Evolutionary conservation across 2,329 filamentous ascomycete species (phyloP), one percentile per base, ranked within the genome.

Genomic region (Stagonosporopsis cucurbitacearum): DNA sequence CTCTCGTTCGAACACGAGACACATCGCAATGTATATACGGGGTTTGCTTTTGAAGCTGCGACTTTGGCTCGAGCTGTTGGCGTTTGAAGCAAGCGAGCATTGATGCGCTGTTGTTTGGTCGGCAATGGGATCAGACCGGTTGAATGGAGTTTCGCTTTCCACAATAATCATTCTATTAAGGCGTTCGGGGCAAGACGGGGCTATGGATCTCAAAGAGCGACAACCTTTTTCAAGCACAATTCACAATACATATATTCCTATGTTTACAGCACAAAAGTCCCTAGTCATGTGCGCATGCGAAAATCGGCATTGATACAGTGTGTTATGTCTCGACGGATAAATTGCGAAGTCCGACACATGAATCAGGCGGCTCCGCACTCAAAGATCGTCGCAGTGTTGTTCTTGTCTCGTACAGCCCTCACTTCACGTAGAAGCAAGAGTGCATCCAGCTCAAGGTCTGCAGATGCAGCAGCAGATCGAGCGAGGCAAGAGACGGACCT

Each of bases 401-500:
- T 76, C 69, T 76, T 64, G 73, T 76, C 73, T 74, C 73, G 58
- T 76, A 74, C 73, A 65, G 28, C 45, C 25, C 12, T 43, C 32
- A 23, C 53, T 51, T 56, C 48, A 17, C 17, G 33, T 23, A 41
- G 39, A 49, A 40, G 54, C 37, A 26, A 52, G 26, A 39, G 60
- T 63, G 70, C 59, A 76, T 76, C 73, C 73, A 76, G 73, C 73
- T 76, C 73, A 58, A 76, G 67, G 63, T 72, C 71, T 62, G 61
- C 65, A 61, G 62, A 71, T 70, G 58, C 44, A 58, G 55, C 63
- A 69, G 65, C 62, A 54, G 71, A 72, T 64, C 67, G 73, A 76
- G 73, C 73, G 73, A 76, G 73, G 73, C 64, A 69, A 53, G 72
- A 76, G 73, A 76, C 73, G 36, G 22, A 22, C 23, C 28, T 54